Conservation (phyloP, 345 rosid genomes). For the Camelina neglecta region DNA sequence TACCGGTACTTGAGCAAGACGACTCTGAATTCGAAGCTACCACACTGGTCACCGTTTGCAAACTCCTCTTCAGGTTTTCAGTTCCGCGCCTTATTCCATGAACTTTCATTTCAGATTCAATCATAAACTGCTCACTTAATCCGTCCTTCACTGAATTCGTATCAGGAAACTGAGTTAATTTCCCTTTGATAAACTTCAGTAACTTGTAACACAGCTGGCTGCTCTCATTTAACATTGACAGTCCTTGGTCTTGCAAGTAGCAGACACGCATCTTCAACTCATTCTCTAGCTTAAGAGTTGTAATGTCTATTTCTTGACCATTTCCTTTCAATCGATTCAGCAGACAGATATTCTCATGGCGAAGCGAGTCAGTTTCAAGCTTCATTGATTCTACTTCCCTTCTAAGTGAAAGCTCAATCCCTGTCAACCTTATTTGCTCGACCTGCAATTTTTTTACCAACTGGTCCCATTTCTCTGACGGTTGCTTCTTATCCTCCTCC, state of each 20-base stretch:
- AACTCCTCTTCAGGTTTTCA: conserved; percentile 75
- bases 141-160: conserved; percentile 46
- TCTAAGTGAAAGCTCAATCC: conserved; percentile 78
- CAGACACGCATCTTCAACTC: conserved; percentile 66
- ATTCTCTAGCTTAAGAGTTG: conserved; percentile 70
- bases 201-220: conserved; percentile 61
- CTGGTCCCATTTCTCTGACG: conserved; percentile 54
- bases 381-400: conserved; percentile 68
- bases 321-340: conserved; percentile 74
- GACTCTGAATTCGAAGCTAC: conserved; percentile 50
- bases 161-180: conserved; percentile 53
- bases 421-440: conserved; percentile 90
- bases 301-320: conserved; percentile 54
- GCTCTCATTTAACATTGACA: conserved; percentile 70
- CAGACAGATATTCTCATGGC: conserved; percentile 81
- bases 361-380: conserved; percentile 76
- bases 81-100: conserved; percentile 71
- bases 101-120: conserved; percentile 74
- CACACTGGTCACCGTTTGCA: conserved; percentile 63
- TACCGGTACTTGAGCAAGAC: conserved; percentile 28
- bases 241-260: conserved; percentile 82
- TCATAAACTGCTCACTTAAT: conserved; percentile 67
- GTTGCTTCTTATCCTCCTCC: conserved; percentile 54
- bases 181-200: conserved; percentile 68
- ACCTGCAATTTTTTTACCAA: conserved; percentile 59